Conservation (phyloP, 2,329 filamentous ascomycete genomes). For the Elsinoe australis region DNA sequence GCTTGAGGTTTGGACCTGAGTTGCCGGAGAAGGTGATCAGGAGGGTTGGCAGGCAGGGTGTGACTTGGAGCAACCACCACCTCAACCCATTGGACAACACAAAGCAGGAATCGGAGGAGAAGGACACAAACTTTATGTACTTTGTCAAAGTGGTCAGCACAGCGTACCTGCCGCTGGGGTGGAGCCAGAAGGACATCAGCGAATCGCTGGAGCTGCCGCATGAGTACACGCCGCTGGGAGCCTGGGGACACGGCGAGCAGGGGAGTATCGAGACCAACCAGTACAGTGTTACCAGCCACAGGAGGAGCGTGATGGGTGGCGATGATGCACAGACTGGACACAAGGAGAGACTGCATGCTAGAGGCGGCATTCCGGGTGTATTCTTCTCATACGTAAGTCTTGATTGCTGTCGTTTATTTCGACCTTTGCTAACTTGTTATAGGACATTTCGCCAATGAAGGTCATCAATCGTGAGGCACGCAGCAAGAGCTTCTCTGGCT, state of each 20-base stretch:
- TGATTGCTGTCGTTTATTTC: not conserved
- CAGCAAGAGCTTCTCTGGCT: constrained; percentile 81
- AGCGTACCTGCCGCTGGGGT: constrained; percentile 85
- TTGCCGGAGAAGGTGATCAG: constrained; percentile 66
- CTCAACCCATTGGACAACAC: constrained; percentile 82
- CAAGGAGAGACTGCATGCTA: constrained; percentile 80
- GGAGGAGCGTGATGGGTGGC: constrained; percentile 76
- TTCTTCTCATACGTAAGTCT: constrained; percentile 91
- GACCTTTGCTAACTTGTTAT: not conserved
- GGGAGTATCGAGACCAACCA: constrained; percentile 96
- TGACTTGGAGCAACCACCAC: constrained; percentile 80
- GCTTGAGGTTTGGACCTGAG: constrained; percentile 86
- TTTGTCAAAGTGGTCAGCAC: constrained; percentile 98
- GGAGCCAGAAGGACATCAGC: constrained; percentile 54
- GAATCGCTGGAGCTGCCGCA: constrained; percentile 30
- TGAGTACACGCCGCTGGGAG: constrained; percentile 57
- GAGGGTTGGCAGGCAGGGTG: constrained; percentile 50
- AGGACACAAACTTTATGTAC: constrained; percentile 96
- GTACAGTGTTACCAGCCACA: constrained; percentile 96
- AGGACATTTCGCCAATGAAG: constrained; percentile 99
- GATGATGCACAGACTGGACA: constrained; percentile 81
- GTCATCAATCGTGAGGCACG: constrained; percentile 93
- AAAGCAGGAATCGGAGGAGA: constrained; percentile 67
- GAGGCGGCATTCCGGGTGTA: constrained; percentile 88
- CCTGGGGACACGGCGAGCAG: constrained; percentile 56